These are phyloP conservation scores for Prunus salicina DNA, from an alignment of 306 rosid genomes.

Conservation along the genomic window DNA sequence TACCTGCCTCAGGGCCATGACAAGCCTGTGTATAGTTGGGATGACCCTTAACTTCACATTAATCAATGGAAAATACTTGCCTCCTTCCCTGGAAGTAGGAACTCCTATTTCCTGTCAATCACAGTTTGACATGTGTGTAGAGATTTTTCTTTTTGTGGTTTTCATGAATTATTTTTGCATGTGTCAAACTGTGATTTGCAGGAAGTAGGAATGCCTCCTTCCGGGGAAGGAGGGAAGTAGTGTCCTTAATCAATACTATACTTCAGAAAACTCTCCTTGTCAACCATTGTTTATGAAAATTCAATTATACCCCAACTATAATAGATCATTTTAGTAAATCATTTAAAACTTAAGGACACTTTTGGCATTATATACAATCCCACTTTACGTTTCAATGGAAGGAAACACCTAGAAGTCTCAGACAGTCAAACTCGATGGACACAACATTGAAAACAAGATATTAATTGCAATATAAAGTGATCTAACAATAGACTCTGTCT, in stretches of 20 bases:
- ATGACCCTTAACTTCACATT: not conserved
- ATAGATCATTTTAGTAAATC: not conserved
- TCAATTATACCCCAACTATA: not conserved
- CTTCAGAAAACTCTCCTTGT: not conserved
- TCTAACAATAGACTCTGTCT: slow-evolving; percentile 1
- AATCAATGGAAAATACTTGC: too few relatives aligned
- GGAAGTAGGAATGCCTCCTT: too few relatives aligned
- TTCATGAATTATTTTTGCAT: too few relatives aligned
- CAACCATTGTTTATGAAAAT: not conserved
- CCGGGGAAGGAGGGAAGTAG: too few relatives aligned
- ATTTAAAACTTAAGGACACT: not conserved
- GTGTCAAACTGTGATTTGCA: too few relatives aligned
- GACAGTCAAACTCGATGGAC: not conserved
- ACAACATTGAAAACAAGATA: not conserved
- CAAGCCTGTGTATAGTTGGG: not conserved
- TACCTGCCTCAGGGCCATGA: not conserved
- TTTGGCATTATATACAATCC: not conserved
- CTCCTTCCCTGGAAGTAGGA: too few relatives aligned
- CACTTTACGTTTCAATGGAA: not conserved
- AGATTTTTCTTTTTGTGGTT: too few relatives aligned
- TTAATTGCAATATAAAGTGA: slow-evolving; percentile 18
- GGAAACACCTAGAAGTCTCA: not conserved
- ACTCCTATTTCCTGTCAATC: too few relatives aligned
- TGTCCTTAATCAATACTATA: not conserved
- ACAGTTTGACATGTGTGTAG: too few relatives aligned